These are phyloP conservation scores for Saussurea involucrata DNA, from an alignment of 129 eudicot genomes.

Conservation along the genomic window DNA sequence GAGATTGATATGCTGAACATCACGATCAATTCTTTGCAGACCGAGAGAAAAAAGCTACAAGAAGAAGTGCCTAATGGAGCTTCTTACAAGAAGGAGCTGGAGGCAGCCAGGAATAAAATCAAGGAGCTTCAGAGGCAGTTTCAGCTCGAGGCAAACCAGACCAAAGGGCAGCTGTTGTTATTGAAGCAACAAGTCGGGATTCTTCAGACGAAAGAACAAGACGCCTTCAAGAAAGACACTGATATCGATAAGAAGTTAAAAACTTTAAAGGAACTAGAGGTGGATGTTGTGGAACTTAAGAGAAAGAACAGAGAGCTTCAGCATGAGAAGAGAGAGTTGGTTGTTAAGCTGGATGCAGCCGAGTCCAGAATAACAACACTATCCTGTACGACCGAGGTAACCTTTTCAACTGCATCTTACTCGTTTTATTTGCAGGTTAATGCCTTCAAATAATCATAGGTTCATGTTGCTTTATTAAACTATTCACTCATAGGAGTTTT, in stretches of 20 bases:
- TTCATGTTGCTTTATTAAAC: background rate
- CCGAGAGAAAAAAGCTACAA: slow-evolving; percentile 89
- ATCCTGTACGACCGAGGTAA: slow-evolving; percentile 89
- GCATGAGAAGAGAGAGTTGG: slow-evolving; percentile 81
- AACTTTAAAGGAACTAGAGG: slow-evolving; percentile 69
- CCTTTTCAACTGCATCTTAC: background rate
- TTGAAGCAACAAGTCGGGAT: slow-evolving; percentile 89
- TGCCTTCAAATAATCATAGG: background rate
- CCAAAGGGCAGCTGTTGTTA: slow-evolving; percentile 88
- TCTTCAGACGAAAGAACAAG: slow-evolving; percentile 83
- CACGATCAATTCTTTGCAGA: slow-evolving; percentile 73
- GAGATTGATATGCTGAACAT: slow-evolving; percentile 94
- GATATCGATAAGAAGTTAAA: slow-evolving; percentile 77
- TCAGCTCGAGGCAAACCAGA: slow-evolving; percentile 90
- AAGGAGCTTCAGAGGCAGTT: slow-evolving; percentile 89
- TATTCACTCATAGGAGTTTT: background rate
- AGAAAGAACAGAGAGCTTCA: slow-evolving; percentile 92
- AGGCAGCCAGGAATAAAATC: slow-evolving; percentile 75
- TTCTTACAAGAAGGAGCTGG: slow-evolving; percentile 65
- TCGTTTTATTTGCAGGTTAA: no score
- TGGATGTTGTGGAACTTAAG: slow-evolving; percentile 81
- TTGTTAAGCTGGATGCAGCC: slow-evolving; percentile 68
- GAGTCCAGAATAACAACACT: slow-evolving; percentile 58
- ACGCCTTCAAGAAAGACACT: slow-evolving; percentile 54
- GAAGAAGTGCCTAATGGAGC: slow-evolving; percentile 66